Evolutionary conservation across 2,329 filamentous ascomycete species (phyloP).

Genomic region (Aspergillus hortae): DNA sequence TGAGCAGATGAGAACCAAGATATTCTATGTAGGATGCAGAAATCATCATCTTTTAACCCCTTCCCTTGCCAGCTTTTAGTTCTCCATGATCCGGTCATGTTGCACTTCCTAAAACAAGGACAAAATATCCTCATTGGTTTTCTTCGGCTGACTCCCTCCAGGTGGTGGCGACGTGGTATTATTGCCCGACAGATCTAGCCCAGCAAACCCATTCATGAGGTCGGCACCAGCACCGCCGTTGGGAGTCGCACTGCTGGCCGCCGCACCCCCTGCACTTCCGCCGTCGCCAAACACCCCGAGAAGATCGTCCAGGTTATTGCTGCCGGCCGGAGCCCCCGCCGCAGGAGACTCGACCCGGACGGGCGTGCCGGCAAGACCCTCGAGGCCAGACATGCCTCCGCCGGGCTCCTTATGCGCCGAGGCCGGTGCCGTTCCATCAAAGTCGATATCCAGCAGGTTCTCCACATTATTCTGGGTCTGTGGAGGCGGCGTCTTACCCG

Average conservation of each 20-base stretch:
- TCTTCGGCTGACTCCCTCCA: slow-evolving; percentile 35
- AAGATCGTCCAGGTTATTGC: slow-evolving; percentile 75
- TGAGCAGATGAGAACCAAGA: not conserved
- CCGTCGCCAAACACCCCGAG: slow-evolving; percentile 64
- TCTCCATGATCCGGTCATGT: not conserved
- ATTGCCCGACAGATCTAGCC: slow-evolving; percentile 66
- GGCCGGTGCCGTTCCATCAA: slow-evolving; percentile 90
- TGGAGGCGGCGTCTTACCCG: slow-evolving; percentile 49
- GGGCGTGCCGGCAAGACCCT: slow-evolving; percentile 56
- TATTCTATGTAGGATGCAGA: slow-evolving; percentile 4
- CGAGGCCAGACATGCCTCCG: slow-evolving; percentile 62
- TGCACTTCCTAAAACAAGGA: slow-evolving; percentile 47
- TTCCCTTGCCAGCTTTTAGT: not conserved
- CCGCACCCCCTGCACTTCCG: slow-evolving; percentile 33
- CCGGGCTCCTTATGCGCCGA: slow-evolving; percentile 66
- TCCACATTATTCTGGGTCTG: slow-evolving; percentile 74
- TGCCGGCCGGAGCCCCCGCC: slow-evolving; percentile 30
- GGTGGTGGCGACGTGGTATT: slow-evolving; percentile 22
- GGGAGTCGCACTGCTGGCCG: slow-evolving; percentile 27
- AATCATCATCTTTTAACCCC: not conserved
- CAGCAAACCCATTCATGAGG: slow-evolving; percentile 79
- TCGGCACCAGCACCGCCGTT: slow-evolving; percentile 41
- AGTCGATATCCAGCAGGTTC: slow-evolving; percentile 93
- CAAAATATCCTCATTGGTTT: slow-evolving; percentile 55
- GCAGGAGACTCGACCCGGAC: slow-evolving; percentile 47